Evolutionary conservation across 225 moss, liverwort and hornwort species (phyloP).

Genomic region (Lunularia cruciata): DNA sequence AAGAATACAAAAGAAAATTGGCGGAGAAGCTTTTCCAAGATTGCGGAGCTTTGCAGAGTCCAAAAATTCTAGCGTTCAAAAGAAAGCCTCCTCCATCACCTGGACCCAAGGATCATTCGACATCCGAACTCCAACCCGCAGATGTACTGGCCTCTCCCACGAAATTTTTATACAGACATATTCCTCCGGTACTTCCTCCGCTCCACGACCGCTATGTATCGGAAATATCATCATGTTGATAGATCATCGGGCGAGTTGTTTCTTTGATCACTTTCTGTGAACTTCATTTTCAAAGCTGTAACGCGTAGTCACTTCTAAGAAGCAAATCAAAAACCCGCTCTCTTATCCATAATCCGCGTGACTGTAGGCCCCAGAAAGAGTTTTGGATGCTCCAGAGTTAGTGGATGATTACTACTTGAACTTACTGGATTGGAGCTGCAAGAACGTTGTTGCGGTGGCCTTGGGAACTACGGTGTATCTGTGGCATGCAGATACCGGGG

Average conservation of each 20-base stretch:
- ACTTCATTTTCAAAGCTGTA: neutral
- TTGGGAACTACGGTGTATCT: slow-evolving; percentile 78
- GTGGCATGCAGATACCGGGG: slow-evolving; percentile 85
- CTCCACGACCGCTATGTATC: neutral
- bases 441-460: slow-evolving; percentile 89
- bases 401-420: slow-evolving; percentile 95
- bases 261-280: neutral
- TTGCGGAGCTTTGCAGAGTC: slow-evolving; percentile 48
- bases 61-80: slow-evolving; percentile 73
- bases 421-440: slow-evolving; percentile 90
- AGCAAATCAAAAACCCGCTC: neutral
- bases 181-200: slow-evolving; percentile 59
- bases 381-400: slow-evolving; percentile 83
- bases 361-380: slow-evolving; percentile 65
- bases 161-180: slow-evolving; percentile 50
- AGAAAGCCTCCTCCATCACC: slow-evolving; percentile 41
- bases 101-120: slow-evolving; percentile 37
- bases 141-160: slow-evolving; percentile 46
- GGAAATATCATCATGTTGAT: no score
- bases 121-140: slow-evolving; percentile 30
- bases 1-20: slow-evolving; percentile 85
- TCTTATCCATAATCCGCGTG: neutral
- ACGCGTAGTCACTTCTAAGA: no score
- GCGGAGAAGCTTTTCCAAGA: slow-evolving; percentile 71
- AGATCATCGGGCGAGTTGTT: no score